Percentiles rank a stretch among this genome's conserved stretches.
Conservation (phyloP, 805 yeast genomes). For the Geotrichum ghanense region DNA sequence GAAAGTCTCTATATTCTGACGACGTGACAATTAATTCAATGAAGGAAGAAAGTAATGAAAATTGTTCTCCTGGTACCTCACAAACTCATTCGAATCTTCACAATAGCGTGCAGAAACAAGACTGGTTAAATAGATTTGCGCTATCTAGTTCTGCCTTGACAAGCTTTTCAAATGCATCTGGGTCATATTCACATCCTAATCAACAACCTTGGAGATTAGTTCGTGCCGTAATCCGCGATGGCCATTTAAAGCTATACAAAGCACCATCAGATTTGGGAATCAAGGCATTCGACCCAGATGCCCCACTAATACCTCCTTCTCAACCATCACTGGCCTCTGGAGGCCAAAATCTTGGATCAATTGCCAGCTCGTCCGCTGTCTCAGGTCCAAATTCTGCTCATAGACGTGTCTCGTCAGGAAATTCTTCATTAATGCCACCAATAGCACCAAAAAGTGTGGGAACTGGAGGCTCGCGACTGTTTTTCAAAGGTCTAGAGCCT, state of each 20-base stretch:
- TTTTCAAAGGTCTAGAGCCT: constrained; percentile 27
- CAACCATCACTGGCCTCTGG: constrained; percentile 3
- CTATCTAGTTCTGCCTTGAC: constrained; percentile 5
- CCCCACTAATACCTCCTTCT: constrained; percentile 4
- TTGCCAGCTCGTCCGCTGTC: constrained; percentile 2
- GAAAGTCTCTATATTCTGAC: background rate
- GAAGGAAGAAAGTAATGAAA: background rate
- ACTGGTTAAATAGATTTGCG: constrained; percentile 44
- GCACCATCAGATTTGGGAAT: constrained; percentile 39
- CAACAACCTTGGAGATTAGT: constrained; percentile 31
- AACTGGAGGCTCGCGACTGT: constrained; percentile 6
- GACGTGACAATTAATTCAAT: background rate
- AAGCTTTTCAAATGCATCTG: background rate
- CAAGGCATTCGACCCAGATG: constrained; percentile 22
- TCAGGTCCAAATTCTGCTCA: constrained; percentile 5
- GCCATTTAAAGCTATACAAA: constrained; percentile 50
- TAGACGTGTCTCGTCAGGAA: constrained; percentile 7
- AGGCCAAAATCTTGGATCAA: background rate
- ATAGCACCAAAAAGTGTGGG: constrained; percentile 5
- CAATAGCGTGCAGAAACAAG: constrained; percentile 28
- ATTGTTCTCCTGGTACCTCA: background rate
- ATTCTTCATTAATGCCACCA: constrained; percentile 4
- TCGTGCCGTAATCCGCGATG: constrained; percentile 62
- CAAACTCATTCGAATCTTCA: background rate
- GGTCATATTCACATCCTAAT: constrained; percentile 2